Percentiles rank a stretch among this genome's conserved stretches.
These are phyloP conservation scores for Pseudotulostoma volvatum DNA, from an alignment of 495 filamentous ascomycete species.

Conservation along the genomic window DNA sequence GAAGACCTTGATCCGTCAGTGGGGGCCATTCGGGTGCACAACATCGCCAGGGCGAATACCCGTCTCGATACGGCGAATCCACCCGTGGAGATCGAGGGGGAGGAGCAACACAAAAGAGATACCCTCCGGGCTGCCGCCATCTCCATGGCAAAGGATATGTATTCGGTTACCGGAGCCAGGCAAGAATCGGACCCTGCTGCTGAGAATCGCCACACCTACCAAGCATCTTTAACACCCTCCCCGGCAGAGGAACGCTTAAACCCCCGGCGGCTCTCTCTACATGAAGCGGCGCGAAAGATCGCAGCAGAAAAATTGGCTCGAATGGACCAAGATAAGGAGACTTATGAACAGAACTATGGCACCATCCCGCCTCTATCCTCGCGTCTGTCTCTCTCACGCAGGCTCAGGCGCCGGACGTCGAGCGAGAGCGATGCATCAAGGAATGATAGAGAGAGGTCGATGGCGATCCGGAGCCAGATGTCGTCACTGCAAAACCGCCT, in stretches of 20 bases:
- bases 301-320: slow-evolving; percentile 69
- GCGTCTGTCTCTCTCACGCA: slow-evolving; percentile 37
- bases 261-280: slow-evolving; percentile 33
- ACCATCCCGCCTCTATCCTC: slow-evolving; percentile 31
- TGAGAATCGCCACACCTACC: too few species aligned
- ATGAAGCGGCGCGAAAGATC: slow-evolving; percentile 71
- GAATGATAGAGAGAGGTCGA: slow-evolving; percentile 51
- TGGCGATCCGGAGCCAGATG: slow-evolving; percentile 68
- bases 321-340: slow-evolving; percentile 53
- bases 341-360: slow-evolving; percentile 51
- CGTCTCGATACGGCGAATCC: slow-evolving; percentile 64
- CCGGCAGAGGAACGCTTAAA: slow-evolving; percentile 23
- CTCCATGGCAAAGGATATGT: slow-evolving; percentile 80
- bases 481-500: slow-evolving; percentile 51
- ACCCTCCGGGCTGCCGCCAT: slow-evolving; percentile 65
- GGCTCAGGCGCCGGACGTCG: slow-evolving; percentile 44
- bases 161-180: slow-evolving; percentile 39
- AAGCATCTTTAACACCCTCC: too few species aligned
- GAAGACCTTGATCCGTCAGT: slow-evolving; percentile 23
- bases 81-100: slow-evolving; percentile 50
- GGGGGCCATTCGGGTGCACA: slow-evolving; percentile 40
- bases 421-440: slow-evolving; percentile 48
- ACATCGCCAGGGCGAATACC: slow-evolving; percentile 32
- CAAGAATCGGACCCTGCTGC: slow-evolving; percentile 10
- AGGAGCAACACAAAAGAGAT: slow-evolving; percentile 55